These are phyloP conservation scores for Metarhizium sp. DNA, from an alignment of 2,329 filamentous ascomycete species.

Conservation along the genomic window DNA sequence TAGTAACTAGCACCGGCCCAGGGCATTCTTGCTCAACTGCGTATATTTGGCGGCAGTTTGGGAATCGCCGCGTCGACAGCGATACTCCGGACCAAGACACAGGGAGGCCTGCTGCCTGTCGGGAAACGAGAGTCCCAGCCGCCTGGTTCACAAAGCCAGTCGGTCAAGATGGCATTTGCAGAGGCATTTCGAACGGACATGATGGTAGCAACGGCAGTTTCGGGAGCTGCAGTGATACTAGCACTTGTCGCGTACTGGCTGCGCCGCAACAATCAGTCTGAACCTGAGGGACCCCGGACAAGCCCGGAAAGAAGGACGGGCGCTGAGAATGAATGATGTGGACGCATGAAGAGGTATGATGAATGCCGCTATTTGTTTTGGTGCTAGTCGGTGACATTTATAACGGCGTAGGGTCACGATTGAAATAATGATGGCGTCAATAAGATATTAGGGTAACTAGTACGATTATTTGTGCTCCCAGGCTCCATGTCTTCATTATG, in stretches of 20 bases:
- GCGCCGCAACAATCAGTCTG: neutral
- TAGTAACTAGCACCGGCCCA: constrained; percentile 35
- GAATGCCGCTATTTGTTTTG: too few species aligned
- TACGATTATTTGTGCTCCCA: too few species aligned
- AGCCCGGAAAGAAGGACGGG: neutral
- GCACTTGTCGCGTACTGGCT: constrained; percentile 16
- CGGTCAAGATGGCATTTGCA: constrained; percentile 28
- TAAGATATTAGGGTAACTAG: too few species aligned
- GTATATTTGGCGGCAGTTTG: constrained; percentile 43
- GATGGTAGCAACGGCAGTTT: constrained; percentile 32
- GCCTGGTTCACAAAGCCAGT: constrained; percentile 19
- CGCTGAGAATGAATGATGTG: neutral
- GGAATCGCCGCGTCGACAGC: constrained; percentile 44
- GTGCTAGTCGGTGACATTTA: too few species aligned
- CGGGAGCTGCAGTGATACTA: constrained; percentile 29
- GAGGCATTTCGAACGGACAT: constrained; percentile 37
- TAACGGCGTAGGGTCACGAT: too few species aligned
- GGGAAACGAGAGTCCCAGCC: constrained; percentile 14
- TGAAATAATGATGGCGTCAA: too few species aligned
- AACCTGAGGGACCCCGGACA: neutral
- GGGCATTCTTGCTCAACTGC: constrained; percentile 40
- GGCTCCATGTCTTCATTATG: too few species aligned
- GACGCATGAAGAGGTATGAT: neutral
- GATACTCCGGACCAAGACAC: constrained; percentile 26
- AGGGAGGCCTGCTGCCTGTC: neutral